A percentile compares a stretch with the other conserved stretches of the same genome.
These are phyloP conservation scores for Rhizopogon salebrosus DNA, from an alignment of 768 basidiomycete species.

Conservation along the genomic window DNA sequence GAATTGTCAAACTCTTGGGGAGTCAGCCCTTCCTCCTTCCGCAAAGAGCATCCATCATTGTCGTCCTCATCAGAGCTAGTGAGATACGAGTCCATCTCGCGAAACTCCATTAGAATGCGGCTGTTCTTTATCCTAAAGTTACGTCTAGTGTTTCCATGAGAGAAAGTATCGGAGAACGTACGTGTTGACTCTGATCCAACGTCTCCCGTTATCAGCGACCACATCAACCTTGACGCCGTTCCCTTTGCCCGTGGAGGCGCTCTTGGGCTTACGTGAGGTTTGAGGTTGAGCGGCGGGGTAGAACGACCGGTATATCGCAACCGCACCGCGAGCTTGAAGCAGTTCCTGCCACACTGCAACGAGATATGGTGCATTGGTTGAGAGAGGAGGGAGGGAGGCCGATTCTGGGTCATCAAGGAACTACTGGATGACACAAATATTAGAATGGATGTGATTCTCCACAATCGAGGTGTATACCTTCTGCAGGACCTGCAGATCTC, in stretches of 20 bases:
- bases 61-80: slow-evolving; percentile 48
- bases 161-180: slow-evolving; percentile 33
- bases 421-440: slow-evolving; percentile 42
- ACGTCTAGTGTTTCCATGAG: not conserved
- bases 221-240: slow-evolving; percentile 72
- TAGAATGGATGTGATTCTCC: not conserved
- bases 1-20: slow-evolving; percentile 66
- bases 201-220: slow-evolving; percentile 65
- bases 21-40: slow-evolving; percentile 24
- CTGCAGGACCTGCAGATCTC: slow-evolving; percentile 38
- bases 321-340: slow-evolving; percentile 49
- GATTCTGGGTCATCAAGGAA: slow-evolving; percentile 44
- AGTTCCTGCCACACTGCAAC: slow-evolving; percentile 82
- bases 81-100: slow-evolving; percentile 78
- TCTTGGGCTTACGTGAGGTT: not conserved
- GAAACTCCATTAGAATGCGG: slow-evolving; percentile 73
- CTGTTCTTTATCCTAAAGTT: slow-evolving; percentile 66
- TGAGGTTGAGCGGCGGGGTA: not conserved
- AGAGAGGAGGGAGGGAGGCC: slow-evolving; percentile 43
- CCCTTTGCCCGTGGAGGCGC: slow-evolving; percentile 1
- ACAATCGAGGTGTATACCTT: slow-evolving; percentile 23
- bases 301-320: slow-evolving; percentile 59
- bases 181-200: slow-evolving; percentile 89
- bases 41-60: slow-evolving; percentile 24
- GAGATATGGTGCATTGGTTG: slow-evolving; percentile 78